phyloP scores from a whole-genome alignment of 2,329 filamentous ascomycete genomes.

The Lecanosticta acicola region DNA sequence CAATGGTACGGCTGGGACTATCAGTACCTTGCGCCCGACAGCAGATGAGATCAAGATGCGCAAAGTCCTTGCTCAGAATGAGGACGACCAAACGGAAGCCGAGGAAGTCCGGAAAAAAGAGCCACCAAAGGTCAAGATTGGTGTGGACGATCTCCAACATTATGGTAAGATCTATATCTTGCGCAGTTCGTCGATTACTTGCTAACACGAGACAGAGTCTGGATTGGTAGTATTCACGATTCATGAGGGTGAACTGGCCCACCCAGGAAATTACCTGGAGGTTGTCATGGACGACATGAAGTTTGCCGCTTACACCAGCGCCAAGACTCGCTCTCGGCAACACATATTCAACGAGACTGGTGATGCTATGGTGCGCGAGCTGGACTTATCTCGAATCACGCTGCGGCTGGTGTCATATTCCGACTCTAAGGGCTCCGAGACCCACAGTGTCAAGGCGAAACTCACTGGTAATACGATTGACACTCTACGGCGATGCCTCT shows the following conservation, averaged over 20 bases:
- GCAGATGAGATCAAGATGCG: conserved; percentile 37
- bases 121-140: conserved; percentile 71
- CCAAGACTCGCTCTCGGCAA: conserved; percentile 62
- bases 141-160: conserved; percentile 71
- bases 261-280: conserved; percentile 71
- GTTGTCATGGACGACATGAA: conserved; percentile 91
- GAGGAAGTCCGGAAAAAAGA: conserved; percentile 43
- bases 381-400: conserved; percentile 93
- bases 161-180: conserved; percentile 60
- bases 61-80: conserved; percentile 43
- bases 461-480: conserved; percentile 79
- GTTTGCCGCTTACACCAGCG: conserved; percentile 80
- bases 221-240: conserved; percentile 93
- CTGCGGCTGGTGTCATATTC: conserved; percentile 73
- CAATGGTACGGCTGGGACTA: conserved; percentile 36
- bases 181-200: too few relatives aligned
- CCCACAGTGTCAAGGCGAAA: conserved; percentile 73
- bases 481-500: conserved; percentile 74
- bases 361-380: conserved; percentile 90
- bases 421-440: conserved; percentile 62
- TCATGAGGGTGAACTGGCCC: conserved; percentile 78
- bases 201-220: conserved; percentile 58
- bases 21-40: conserved; percentile 35
- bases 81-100: conserved; percentile 43
- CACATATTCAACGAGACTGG: conserved; percentile 84